Evolutionary conservation across 2,329 filamentous ascomycete genomes (phyloP).

Genomic region (Colletotrichum magnum): DNA sequence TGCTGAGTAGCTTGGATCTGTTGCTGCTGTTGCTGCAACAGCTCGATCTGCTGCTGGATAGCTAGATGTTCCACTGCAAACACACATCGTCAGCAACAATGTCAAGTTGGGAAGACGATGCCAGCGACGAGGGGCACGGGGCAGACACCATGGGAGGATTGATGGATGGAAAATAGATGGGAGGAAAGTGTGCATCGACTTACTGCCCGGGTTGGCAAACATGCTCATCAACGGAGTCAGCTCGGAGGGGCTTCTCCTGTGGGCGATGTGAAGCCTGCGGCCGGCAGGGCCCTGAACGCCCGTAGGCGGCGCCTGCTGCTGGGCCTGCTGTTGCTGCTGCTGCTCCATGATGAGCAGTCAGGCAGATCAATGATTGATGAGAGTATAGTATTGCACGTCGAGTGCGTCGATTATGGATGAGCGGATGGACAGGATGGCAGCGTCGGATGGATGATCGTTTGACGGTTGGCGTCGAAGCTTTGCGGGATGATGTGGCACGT

Average conservation of each 20-base stretch:
- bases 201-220: constrained; percentile 77
- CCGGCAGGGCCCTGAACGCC: constrained; percentile 82
- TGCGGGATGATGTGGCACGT: constrained; percentile 41
- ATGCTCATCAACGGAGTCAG: constrained; percentile 97
- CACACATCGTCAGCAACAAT: constrained; percentile 43
- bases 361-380: constrained; percentile 42
- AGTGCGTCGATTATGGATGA: constrained; percentile 47
- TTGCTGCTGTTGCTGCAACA: constrained; percentile 97
- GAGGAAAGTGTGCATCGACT: constrained; percentile 52
- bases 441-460: constrained; percentile 40
- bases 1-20: constrained; percentile 97
- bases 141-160: constrained; percentile 23
- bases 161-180: not conserved
- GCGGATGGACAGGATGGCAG: constrained; percentile 23
- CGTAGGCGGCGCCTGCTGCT: constrained; percentile 65
- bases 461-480: constrained; percentile 34
- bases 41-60: constrained; percentile 97
- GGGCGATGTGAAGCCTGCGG: constrained; percentile 95
- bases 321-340: constrained; percentile 54
- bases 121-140: not conserved
- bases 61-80: constrained; percentile 92
- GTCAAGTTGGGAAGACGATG: not conserved
- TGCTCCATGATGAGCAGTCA: constrained; percentile 71
- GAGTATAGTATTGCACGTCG: constrained; percentile 59
- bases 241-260: constrained; percentile 96